phyloP scores from a whole-genome alignment of 441 rosid genomes.

The Populus trichocarpa region DNA sequence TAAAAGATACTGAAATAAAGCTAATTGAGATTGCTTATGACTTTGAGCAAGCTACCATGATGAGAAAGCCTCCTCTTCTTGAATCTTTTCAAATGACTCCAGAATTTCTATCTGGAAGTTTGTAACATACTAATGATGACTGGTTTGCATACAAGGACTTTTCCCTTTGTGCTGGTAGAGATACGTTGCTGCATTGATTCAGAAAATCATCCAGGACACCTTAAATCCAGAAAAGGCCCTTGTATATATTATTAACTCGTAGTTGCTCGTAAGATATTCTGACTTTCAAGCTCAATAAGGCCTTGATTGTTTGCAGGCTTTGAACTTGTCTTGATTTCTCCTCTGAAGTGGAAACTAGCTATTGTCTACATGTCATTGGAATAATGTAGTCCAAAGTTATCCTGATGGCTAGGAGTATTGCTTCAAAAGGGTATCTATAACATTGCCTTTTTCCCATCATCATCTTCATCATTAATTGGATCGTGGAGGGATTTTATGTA shows the following conservation, averaged over 20 bases:
- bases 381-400: neutral
- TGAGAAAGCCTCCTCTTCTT: conserved; percentile 3
- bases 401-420: neutral
- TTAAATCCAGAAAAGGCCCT: neutral
- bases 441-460: no score
- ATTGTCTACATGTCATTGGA: neutral
- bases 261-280: neutral
- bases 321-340: neutral
- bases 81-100: neutral
- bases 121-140: neutral
- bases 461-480: neutral
- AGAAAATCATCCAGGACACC: neutral
- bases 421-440: neutral
- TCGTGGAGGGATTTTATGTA: neutral
- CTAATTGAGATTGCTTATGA: conserved; percentile 44
- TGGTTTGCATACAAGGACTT: neutral
- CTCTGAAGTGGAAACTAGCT: neutral
- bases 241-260: neutral
- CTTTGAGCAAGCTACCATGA: conserved; percentile 39
- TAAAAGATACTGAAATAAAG: conserved; percentile 43
- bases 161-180: neutral
- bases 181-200: neutral
- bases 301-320: neutral
- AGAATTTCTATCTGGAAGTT: neutral
- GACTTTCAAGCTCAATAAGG: neutral